Evolutionary conservation across 2,329 filamentous ascomycete species (phyloP), one percentile per base, ranked within the genome.

Genomic region (Geosmithia flava): DNA sequence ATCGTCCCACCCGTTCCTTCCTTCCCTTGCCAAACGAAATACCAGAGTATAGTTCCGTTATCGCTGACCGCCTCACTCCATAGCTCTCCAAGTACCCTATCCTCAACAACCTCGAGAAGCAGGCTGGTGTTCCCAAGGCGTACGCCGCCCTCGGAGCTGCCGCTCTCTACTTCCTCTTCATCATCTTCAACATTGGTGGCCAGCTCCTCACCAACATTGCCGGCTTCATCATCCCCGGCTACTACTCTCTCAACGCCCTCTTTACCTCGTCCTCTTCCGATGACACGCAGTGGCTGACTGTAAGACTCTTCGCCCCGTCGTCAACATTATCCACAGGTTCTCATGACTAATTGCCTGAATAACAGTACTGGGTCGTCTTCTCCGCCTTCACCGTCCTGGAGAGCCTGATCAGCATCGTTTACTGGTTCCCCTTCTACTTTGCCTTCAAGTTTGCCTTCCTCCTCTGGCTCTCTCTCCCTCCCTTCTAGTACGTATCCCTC

Each of bases 401-500:
- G 77, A 89, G 85, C 67, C 76, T 85, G 52, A 70, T 94, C 61
- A 89, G 78, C 69, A 85, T 88, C 54, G 85, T 91, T 54, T 93
- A 93, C 78, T 94, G 87, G 87, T 88, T 94, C 75, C 85, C 93
- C 64, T 98, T 98, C 76, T 98, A 98, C 85, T 98, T 87, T 72
- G 91, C 90, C 65, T 97, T 98, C 85, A 98, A 98, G 80, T 96
- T 98, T 65, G 75, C 94, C 64, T 85, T 97, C 67, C 78, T 97
- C 60, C 83, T 98, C 67, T 98, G 93, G 93, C 89, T 98, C 73
- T 83, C 91, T 59, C 88, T 98, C 62, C 93, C 93, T 67, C 79
- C 87, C 68, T 96, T 94, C 75, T 76, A 76, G 91, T 96, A 83
- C 65, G 84, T n/a, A n/a, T 40, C 50, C 48, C 45, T 19, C n/a